A percentile compares a stretch with the other conserved stretches of the same genome.
Conservation (phyloP, 176 grass and related monocot genomes). For the Lolium perenne region DNA sequence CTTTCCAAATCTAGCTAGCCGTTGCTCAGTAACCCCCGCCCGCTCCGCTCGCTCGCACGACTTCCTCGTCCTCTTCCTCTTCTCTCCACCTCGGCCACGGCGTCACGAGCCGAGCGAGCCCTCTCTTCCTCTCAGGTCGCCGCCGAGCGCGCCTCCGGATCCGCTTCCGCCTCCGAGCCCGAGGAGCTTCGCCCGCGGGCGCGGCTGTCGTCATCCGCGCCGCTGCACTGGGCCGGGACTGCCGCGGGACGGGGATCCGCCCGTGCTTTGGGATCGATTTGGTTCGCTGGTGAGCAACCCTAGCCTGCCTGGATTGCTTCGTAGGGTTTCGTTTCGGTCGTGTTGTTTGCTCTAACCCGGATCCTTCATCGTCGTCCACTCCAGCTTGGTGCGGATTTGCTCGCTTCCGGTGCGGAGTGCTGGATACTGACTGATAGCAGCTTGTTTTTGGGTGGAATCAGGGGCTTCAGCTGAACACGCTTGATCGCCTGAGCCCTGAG, state of each 20-base stretch:
- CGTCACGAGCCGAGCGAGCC: constrained; percentile 6
- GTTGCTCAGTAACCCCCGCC: constrained; percentile 29
- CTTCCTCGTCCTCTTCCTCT: neutral
- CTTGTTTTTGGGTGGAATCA: neutral
- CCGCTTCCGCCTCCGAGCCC: neutral
- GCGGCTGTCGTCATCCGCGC: neutral
- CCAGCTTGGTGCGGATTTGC: neutral
- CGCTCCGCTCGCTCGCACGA: constrained; percentile 1
- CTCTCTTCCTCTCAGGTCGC: neutral
- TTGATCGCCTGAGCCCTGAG: neutral
- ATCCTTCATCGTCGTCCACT: neutral
- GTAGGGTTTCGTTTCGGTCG: neutral
- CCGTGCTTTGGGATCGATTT: neutral
- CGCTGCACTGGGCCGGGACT: neutral
- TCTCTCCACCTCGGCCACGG: neutral
- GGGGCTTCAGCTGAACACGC: neutral
- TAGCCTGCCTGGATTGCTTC: neutral
- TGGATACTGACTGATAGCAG: neutral
- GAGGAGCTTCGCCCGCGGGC: neutral
- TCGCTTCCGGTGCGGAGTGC: too few species aligned
- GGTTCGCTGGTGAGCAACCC: constrained; percentile 9
- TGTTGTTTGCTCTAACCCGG: neutral
- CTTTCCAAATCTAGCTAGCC: constrained; percentile 45
- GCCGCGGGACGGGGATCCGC: neutral
- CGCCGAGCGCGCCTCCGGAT: too few species aligned